Conservation (phyloP, 2,329 filamentous ascomycete species). For the Aureobasidium sp. region DNA sequence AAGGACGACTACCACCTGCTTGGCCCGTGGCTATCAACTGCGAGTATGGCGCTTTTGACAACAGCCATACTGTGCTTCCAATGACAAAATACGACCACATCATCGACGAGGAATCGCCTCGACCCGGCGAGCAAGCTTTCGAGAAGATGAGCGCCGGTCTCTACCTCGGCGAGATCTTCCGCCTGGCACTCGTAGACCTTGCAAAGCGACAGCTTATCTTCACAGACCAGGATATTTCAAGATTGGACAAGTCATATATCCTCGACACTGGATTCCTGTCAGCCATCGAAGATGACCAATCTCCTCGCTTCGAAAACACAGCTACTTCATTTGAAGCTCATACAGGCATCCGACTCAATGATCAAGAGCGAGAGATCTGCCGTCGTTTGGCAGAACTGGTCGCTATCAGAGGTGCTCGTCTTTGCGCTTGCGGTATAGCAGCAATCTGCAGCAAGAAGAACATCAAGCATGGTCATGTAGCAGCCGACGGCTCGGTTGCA, state of each 20-base stretch:
- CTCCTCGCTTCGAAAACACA: slow-evolving; percentile 20
- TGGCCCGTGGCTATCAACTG: slow-evolving; percentile 95
- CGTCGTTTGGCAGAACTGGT: slow-evolving; percentile 29
- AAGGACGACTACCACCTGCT: slow-evolving; percentile 67
- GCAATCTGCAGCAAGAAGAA: slow-evolving; percentile 32
- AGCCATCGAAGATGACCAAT: slow-evolving; percentile 63
- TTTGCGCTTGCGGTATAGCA: slow-evolving; percentile 34
- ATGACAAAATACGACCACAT: slow-evolving; percentile 78
- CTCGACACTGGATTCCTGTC: slow-evolving; percentile 89
- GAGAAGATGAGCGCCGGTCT: slow-evolving; percentile 97
- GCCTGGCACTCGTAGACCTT: slow-evolving; percentile 75
- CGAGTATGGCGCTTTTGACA: slow-evolving; percentile 96
- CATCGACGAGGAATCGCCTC: slow-evolving; percentile 85
- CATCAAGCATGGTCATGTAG: slow-evolving; percentile 30
- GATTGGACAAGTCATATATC: slow-evolving; percentile 73
- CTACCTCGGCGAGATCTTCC: slow-evolving; percentile 92
- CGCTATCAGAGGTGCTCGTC: slow-evolving; percentile 29
- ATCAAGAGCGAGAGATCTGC: slow-evolving; percentile 26
- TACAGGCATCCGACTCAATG: slow-evolving; percentile 22
- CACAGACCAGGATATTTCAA: slow-evolving; percentile 66
- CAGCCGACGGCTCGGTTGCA: slow-evolving; percentile 34
- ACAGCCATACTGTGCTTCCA: slow-evolving; percentile 82
- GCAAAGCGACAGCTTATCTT: slow-evolving; percentile 74
- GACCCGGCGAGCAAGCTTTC: slow-evolving; percentile 88
- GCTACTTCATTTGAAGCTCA: slow-evolving; percentile 22